These are phyloP conservation scores for Clavispora phyllophila DNA, from an alignment of 805 yeast species.

Conservation along the genomic window DNA sequence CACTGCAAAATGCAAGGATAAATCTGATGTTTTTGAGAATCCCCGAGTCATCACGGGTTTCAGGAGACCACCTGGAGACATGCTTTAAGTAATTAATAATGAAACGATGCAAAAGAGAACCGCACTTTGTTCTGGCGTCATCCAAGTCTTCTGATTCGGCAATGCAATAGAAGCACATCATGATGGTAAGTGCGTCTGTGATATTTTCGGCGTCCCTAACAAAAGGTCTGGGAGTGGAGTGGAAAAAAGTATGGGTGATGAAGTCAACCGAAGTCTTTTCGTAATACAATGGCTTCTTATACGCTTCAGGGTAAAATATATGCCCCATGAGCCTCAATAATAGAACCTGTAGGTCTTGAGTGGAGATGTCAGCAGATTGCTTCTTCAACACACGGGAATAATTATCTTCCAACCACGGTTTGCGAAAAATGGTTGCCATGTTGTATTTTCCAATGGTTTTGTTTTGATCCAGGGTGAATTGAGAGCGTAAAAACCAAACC, in stretches of 20 bases:
- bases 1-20: slow-evolving; percentile 12
- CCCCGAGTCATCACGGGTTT: slow-evolving; percentile 2
- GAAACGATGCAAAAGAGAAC: background rate
- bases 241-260: slow-evolving; percentile 22
- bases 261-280: slow-evolving; percentile 16
- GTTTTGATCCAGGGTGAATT: slow-evolving; percentile 46
- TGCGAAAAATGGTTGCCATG: slow-evolving; percentile 34
- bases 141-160: slow-evolving; percentile 3
- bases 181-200: slow-evolving; percentile 10
- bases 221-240: slow-evolving; percentile 3
- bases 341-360: slow-evolving; percentile 15
- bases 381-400: slow-evolving; percentile 6
- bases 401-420: slow-evolving; percentile 27
- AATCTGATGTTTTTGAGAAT: slow-evolving; percentile 9
- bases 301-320: slow-evolving; percentile 36
- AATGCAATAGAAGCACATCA: slow-evolving; percentile 12
- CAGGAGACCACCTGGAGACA: background rate
- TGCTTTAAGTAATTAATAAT: background rate
- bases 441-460: slow-evolving; percentile 44
- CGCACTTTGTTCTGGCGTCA: background rate
- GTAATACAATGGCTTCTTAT: slow-evolving; percentile 12
- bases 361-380: background rate
- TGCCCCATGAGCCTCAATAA: slow-evolving; percentile 39
- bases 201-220: slow-evolving; percentile 5
- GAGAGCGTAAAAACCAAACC: slow-evolving; percentile 53